phyloP scores from a whole-genome alignment of 768 basidiomycete genomes.

The Rhodosporidiobolus odoratus region DNA sequence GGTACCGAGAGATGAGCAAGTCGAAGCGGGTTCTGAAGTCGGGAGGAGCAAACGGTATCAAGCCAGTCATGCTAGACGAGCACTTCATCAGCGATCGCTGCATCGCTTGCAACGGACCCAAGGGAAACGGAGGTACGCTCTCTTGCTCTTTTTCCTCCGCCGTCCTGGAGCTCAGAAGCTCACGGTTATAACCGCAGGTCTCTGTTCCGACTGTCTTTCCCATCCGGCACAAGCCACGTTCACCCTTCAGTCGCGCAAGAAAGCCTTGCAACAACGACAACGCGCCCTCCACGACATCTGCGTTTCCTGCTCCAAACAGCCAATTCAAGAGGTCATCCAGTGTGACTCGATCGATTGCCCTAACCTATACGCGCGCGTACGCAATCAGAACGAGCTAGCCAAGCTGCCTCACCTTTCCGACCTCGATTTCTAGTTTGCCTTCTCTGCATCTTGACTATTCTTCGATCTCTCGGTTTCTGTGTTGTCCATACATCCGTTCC shows the following conservation, averaged over 20 bases:
- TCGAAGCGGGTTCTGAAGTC: slow-evolving; percentile 46
- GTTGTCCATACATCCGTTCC: slow-evolving; percentile 15
- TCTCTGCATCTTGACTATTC: too few relatives aligned
- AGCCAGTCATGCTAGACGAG: slow-evolving; percentile 30
- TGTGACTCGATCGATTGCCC: slow-evolving; percentile 86
- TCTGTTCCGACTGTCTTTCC: slow-evolving; percentile 62
- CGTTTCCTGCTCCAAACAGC: slow-evolving; percentile 58
- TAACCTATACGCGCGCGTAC: slow-evolving; percentile 5
- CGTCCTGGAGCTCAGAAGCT: not conserved
- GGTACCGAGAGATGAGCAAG: slow-evolving; percentile 71
- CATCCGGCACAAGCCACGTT: slow-evolving; percentile 57
- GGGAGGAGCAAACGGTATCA: not conserved
- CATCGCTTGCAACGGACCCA: slow-evolving; percentile 10
- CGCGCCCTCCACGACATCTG: slow-evolving; percentile 64
- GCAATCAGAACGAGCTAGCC: slow-evolving; percentile 18
- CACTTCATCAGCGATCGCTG: slow-evolving; percentile 33
- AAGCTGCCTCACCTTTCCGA: not conserved
- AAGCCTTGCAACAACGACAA: slow-evolving; percentile 56
- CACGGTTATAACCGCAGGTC: slow-evolving; percentile 25
- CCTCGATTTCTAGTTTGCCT: slow-evolving; percentile 43
- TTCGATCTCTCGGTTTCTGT: too few relatives aligned
- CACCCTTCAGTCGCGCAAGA: slow-evolving; percentile 56
- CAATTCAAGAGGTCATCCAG: slow-evolving; percentile 57
- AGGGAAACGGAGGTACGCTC: slow-evolving; percentile 13
- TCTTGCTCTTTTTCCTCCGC: not conserved